These are phyloP conservation scores for Candida buenavistaensis DNA, from an alignment of 1,139 yeast species.

Conservation along the genomic window DNA sequence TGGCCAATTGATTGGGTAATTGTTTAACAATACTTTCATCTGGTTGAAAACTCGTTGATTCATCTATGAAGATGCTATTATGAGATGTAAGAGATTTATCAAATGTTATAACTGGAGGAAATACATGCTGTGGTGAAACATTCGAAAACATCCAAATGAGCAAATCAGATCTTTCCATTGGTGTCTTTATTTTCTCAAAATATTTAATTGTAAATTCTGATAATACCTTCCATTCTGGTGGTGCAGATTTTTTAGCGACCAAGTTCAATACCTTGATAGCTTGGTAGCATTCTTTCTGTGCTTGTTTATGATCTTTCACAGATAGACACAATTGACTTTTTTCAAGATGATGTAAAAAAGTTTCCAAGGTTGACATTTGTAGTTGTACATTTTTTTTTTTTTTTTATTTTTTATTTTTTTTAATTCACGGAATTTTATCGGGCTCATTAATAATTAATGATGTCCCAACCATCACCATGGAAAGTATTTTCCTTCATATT, in stretches of 20 bases:
- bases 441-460: too few relatives aligned
- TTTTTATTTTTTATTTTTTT: too few relatives aligned
- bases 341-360: constrained; percentile 15
- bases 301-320: constrained; percentile 16
- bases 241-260: constrained; percentile 15
- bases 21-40: constrained; percentile 9
- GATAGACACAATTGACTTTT: constrained; percentile 17
- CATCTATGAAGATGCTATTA: constrained; percentile 12
- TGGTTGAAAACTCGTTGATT: constrained; percentile 1
- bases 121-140: constrained; percentile 21
- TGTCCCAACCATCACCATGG: constrained; percentile 2
- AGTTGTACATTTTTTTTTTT: not conserved
- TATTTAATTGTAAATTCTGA: constrained; percentile 23
- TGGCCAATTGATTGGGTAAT: constrained; percentile 20
- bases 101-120: constrained; percentile 37
- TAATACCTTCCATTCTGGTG: constrained; percentile 11
- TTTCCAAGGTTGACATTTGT: not conserved
- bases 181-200: constrained; percentile 18
- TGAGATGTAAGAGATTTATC: constrained; percentile 16
- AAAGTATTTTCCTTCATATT: constrained; percentile 12
- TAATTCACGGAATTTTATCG: too few relatives aligned
- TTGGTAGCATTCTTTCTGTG: constrained; percentile 23
- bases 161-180: constrained; percentile 19
- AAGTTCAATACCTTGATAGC: constrained; percentile 28
- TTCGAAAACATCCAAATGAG: constrained; percentile 49